A percentile compares a stretch with the other conserved stretches of the same genome.
phyloP scores from a whole-genome alignment of 192 early-diverging fungal species.

The Kickxella alabastrina region DNA sequence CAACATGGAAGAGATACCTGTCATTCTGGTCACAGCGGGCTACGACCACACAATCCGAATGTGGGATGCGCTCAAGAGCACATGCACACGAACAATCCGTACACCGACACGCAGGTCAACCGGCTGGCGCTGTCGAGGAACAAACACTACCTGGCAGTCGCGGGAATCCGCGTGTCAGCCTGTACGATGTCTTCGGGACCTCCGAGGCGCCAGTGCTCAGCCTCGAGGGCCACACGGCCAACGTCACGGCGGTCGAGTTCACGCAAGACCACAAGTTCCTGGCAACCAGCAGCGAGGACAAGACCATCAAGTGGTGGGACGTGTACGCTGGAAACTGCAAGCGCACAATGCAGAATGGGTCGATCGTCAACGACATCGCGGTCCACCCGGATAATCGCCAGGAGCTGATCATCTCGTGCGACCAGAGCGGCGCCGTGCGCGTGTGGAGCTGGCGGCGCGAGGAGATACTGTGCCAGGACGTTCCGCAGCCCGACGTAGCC shows the following conservation, averaged over 20 bases:
- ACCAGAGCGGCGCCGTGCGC: constrained; percentile 43
- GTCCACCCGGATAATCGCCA: constrained; percentile 45
- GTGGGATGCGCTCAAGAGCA: constrained; percentile 54
- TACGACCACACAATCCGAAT: constrained; percentile 53
- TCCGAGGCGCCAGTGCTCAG: constrained; percentile 42
- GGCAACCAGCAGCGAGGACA: constrained; percentile 49
- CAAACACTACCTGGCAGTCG: constrained; percentile 51
- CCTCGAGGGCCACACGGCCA: constrained; percentile 48
- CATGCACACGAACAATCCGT: constrained; percentile 48
- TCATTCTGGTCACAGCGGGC: constrained; percentile 46
- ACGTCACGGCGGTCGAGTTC: constrained; percentile 50
- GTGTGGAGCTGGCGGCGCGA: constrained; percentile 40
- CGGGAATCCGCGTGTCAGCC: constrained; percentile 47
- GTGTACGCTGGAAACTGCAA: constrained; percentile 43
- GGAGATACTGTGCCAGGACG: constrained; percentile 37
- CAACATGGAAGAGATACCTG: constrained; percentile 43
- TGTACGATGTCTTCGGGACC: constrained; percentile 49
- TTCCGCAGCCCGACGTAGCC: constrained; percentile 34
- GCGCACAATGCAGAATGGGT: constrained; percentile 36
- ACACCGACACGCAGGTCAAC: constrained; percentile 51
- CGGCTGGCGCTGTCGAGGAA: constrained; percentile 50
- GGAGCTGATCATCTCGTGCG: constrained; percentile 46
- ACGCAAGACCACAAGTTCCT: constrained; percentile 48
- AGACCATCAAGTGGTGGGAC: constrained; percentile 51
- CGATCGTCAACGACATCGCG: constrained; percentile 46